phyloP scores from a whole-genome alignment of 257 asterid species.

The Leonotis leonurus region DNA sequence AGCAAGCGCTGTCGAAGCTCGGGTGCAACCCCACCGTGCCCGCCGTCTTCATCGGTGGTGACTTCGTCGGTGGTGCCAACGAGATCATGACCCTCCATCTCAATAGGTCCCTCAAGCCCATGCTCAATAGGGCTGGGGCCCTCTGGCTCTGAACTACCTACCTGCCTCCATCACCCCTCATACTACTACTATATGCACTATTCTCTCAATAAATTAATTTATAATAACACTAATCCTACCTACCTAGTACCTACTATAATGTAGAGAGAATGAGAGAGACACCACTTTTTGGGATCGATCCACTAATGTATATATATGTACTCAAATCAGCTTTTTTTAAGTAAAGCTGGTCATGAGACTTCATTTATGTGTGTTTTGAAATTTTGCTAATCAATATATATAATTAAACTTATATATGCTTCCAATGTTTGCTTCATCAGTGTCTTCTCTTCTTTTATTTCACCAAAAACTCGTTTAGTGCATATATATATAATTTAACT shows the following conservation, averaged over 20 bases:
- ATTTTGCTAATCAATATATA: background rate
- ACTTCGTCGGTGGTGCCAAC: constrained; percentile 41
- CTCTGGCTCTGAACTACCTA: constrained; percentile 20
- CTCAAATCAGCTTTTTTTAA: constrained; percentile 21
- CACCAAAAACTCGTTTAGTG: background rate
- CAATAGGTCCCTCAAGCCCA: constrained; percentile 35
- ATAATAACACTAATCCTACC: background rate
- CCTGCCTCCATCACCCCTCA: no score
- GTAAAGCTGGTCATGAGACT: constrained; percentile 10
- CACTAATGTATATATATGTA: no score
- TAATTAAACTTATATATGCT: background rate
- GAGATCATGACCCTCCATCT: constrained; percentile 51
- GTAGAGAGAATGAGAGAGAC: constrained; percentile 4
- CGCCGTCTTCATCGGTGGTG: constrained; percentile 45
- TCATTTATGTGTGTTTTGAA: background rate
- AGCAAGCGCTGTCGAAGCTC: constrained; percentile 33
- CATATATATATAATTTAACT: no score
- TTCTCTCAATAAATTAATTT: background rate
- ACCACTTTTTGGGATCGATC: constrained; percentile 7
- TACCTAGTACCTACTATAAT: no score
- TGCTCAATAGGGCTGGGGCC: constrained; percentile 47
- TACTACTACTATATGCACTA: no score
- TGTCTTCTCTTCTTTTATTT: background rate
- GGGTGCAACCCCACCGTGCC: constrained; percentile 48
- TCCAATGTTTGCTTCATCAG: background rate